phyloP scores from a whole-genome alignment of 345 rosid species.

The Chamaenerion angustifolium region DNA sequence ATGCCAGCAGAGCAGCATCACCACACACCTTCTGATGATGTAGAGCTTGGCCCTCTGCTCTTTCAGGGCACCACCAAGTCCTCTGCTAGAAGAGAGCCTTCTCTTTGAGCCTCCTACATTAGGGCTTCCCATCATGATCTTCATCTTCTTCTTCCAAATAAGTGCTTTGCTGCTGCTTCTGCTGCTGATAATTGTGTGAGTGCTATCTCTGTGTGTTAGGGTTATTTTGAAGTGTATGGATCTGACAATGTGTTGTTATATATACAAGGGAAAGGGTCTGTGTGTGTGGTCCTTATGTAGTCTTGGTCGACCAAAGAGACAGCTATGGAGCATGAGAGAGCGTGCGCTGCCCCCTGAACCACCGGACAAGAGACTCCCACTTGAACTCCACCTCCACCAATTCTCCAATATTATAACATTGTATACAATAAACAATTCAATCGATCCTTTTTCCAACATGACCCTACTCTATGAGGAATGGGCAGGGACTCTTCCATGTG shows the following conservation, averaged over 20 bases:
- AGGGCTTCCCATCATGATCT: slow-evolving; percentile 26
- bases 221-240: too few species aligned
- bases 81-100: slow-evolving; percentile 46
- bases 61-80: slow-evolving; percentile 51
- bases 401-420: too few species aligned
- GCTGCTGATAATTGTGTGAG: too few species aligned
- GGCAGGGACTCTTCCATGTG: not conserved
- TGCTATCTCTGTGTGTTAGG: too few species aligned
- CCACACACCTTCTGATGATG: slow-evolving; percentile 73
- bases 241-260: not conserved
- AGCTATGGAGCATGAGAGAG: slow-evolving; percentile 54
- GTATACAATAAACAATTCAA: too few species aligned
- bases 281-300: slow-evolving; percentile 10
- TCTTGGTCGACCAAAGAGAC: slow-evolving; percentile 42
- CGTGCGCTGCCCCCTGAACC: slow-evolving; percentile 55
- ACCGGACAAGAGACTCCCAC: slow-evolving; percentile 28
- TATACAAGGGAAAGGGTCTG: slow-evolving; percentile 11
- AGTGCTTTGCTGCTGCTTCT: too few species aligned
- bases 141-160: slow-evolving; percentile 20
- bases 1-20: slow-evolving; percentile 26
- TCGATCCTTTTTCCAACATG: not conserved
- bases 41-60: slow-evolving; percentile 81
- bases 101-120: slow-evolving; percentile 39
- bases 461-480: too few species aligned
- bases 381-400: slow-evolving; percentile 12